Conservation (phyloP, 2,329 filamentous ascomycete species). For the Penicillium sp. region DNA sequence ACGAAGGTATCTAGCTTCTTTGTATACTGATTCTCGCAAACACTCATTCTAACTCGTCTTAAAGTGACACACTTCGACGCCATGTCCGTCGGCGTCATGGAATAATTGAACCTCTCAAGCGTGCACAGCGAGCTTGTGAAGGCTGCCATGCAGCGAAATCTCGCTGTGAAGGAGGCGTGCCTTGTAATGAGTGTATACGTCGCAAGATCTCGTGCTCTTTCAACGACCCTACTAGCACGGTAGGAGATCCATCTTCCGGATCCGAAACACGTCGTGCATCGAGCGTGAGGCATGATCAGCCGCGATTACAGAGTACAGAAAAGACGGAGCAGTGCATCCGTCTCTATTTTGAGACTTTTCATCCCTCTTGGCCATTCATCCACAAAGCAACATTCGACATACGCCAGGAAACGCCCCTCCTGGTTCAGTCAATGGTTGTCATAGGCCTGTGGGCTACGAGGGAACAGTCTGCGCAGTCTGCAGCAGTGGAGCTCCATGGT, state of each 20-base stretch:
- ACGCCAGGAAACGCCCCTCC: constrained; percentile 20
- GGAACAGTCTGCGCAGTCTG: constrained; percentile 13
- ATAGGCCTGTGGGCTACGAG: constrained; percentile 28
- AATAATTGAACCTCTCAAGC: constrained; percentile 7
- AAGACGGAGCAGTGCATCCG: constrained; percentile 17
- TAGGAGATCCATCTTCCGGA: neutral
- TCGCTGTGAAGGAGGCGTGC: constrained; percentile 21
- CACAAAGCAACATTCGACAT: constrained; percentile 23
- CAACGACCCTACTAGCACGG: neutral
- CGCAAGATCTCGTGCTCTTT: constrained; percentile 18
- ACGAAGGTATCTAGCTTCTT: constrained; percentile 14
- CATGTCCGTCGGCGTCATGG: constrained; percentile 21
- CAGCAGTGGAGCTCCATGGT: constrained; percentile 25
- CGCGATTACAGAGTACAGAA: neutral
- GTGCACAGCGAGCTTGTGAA: constrained; percentile 17
- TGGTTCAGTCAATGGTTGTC: constrained; percentile 30
- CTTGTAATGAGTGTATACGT: constrained; percentile 19
- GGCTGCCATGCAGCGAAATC: constrained; percentile 16
- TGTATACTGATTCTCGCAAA: neutral
- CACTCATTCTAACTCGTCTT: neutral
- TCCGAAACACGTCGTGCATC: neutral
- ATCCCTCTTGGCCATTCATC: constrained; percentile 31
- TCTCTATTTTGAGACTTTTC: constrained; percentile 28
- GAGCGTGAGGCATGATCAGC: neutral
- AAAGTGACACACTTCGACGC: constrained; percentile 30